A percentile compares a stretch with the other conserved stretches of the same genome.
Evolutionary conservation across 371 early-diverging fungal genomes (phyloP).

Genomic region (Mucor indicus): DNA sequence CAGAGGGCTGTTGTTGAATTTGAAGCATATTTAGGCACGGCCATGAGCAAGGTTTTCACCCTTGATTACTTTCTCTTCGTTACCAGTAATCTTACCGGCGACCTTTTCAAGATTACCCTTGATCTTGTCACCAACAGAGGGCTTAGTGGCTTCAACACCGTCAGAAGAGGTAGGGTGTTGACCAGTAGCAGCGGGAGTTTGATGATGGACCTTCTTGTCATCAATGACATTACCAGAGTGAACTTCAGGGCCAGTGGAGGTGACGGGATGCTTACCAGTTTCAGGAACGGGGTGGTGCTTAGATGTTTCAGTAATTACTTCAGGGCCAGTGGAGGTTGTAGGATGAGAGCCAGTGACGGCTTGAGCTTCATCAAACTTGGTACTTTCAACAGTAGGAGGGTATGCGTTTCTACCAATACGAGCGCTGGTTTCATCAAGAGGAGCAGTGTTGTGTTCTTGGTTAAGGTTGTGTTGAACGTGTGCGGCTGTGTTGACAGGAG

Average conservation of each 20-base stretch:
- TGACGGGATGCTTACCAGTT: background rate
- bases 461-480: too few relatives aligned
- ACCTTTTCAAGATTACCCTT: conserved; percentile 30
- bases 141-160: background rate
- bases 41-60: conserved; percentile 25
- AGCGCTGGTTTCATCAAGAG: too few relatives aligned
- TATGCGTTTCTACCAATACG: too few relatives aligned
- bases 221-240: conserved; percentile 1
- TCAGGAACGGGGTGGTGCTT: too few relatives aligned
- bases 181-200: background rate
- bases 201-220: background rate
- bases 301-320: too few relatives aligned
- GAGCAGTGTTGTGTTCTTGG: too few relatives aligned
- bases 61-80: conserved; percentile 21
- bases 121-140: conserved; percentile 22
- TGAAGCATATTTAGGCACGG: conserved; percentile 8
- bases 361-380: too few relatives aligned
- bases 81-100: conserved; percentile 27
- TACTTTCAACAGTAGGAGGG: too few relatives aligned
- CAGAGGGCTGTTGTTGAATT: too few relatives aligned
- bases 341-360: too few relatives aligned
- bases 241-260: too few relatives aligned
- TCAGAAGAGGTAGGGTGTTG: conserved; percentile 2
- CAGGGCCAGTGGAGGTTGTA: too few relatives aligned
- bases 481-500: conserved; percentile 17